These are phyloP conservation scores for Aspergillus sclerotialis DNA, from an alignment of 2,329 filamentous ascomycete species.

Conservation along the genomic window DNA sequence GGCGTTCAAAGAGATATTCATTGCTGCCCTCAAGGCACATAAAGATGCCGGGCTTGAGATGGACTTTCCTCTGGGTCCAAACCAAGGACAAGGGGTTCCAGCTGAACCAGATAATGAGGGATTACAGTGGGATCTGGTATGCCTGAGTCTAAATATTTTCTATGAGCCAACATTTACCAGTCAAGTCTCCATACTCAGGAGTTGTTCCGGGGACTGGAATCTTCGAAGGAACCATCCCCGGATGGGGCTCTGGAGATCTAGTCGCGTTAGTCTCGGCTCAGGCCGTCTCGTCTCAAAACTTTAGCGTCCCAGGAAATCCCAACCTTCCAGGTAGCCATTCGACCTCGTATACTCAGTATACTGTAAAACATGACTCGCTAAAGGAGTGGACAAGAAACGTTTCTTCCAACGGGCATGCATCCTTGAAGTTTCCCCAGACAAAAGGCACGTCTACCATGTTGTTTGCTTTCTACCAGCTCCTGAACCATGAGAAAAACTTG, in stretches of 20 bases:
- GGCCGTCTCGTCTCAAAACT: constrained; percentile 9
- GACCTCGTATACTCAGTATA: neutral
- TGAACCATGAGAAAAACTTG: constrained; percentile 15
- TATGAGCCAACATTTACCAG: neutral
- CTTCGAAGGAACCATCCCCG: constrained; percentile 26
- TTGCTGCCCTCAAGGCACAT: constrained; percentile 23
- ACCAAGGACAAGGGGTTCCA: constrained; percentile 41
- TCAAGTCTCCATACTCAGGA: constrained; percentile 6
- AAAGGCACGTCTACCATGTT: constrained; percentile 2
- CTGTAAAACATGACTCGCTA: neutral
- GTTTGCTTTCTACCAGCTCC: constrained; percentile 14
- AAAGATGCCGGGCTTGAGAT: constrained; percentile 33
- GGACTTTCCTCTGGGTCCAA: constrained; percentile 40
- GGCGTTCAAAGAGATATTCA: constrained; percentile 22
- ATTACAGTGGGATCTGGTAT: constrained; percentile 20
- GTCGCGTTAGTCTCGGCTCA: constrained; percentile 17
- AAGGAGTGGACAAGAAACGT: constrained; percentile 1
- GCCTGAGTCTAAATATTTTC: too few species aligned
- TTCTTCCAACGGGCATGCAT: constrained; percentile 5
- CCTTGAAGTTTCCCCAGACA: constrained; percentile 5
- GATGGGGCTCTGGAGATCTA: constrained; percentile 31
- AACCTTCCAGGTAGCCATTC: constrained; percentile 1
- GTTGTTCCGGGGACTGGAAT: constrained; percentile 19
- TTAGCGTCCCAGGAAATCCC: constrained; percentile 4
- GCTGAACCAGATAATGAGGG: constrained; percentile 25